Evolutionary conservation across 345 rosid genomes (phyloP), one percentile per base, ranked within the genome.

Genomic region (Geranium rotundifolium): DNA sequence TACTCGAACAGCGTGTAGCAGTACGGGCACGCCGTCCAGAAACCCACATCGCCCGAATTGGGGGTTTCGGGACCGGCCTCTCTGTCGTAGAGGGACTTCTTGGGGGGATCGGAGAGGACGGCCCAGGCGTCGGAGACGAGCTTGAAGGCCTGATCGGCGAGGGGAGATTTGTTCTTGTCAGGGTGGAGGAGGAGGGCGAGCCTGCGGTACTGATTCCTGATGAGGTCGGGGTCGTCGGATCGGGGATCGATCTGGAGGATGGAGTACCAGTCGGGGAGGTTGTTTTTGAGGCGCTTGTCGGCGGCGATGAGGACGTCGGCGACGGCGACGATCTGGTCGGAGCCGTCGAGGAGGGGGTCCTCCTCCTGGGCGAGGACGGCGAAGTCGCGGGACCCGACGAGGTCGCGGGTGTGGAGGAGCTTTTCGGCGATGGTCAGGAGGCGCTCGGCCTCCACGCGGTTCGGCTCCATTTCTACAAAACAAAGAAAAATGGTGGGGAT

Each of bases 21-120:
- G 70, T 88, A 90, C 0, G 96, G 99, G 37, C 99, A 93, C 2
- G 87, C 82, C 18, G 97, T 90, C 99, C 96, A 93, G 77, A 93
- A 93, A 59, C 87, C 10, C 41, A 5, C 41, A 8, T 34, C 10
- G 41, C 41, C 10, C 7, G 41, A 5, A 4, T 8, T 34, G 41
- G 41, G 7, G 41, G 6, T 34, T 34, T 8, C 2, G 41, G 41
- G 41, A 34, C 4, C 41, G 41, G 41, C 7, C 41, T 34, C 41
- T 5, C 10, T 34, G 41, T 34, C 41, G 41, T 34, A 34, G 41
- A 34, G 41, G 41, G 41, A 4, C 41, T 34, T 34, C 3, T 4
- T 34, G 41, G 41, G 10, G 41, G 41, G 41, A 34, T 34, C 41
- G 41, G 41, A 34, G 41, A 52, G 18, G 18, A 52, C n/a, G 56